Base-by-base conservation (phyloP, 495 filamentous ascomycete genomes). In the Hyphodiscus hymeniophilus region DNA sequence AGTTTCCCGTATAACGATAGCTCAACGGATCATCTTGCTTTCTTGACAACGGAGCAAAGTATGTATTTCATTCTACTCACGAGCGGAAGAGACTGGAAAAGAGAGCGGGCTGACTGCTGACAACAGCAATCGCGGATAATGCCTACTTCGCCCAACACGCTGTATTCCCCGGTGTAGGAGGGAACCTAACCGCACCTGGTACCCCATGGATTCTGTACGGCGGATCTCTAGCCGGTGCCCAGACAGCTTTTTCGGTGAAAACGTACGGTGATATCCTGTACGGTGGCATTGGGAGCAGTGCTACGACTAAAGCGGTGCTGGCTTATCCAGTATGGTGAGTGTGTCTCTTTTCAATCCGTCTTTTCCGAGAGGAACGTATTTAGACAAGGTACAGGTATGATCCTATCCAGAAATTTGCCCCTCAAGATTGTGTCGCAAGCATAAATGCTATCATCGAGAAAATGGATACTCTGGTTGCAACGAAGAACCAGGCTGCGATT, bases 191-290 rank as follows among this genome's bases (percentile, higher is more conserved):
- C 7, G 64, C 66, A 1, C 69, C 67, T 2, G 46, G 36, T 4
- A 68, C 65, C 30, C 66, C 68, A 0, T 70, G 66, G 66, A 67
- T 70, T 38, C 48, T 72, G 30, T 72, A 72, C 40, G 66, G 67
- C 3, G 66, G 69, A 23, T 70, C 65, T 52, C 53, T 71, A 4
- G 69, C 67, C 5, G 67, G 65, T 4, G 62, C 57, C 4, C 66
- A 70, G 51, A 71, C 68, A 2, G 66, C 69, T 7, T 60, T 65
- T 33, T 62, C 67, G 4, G 34, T 70, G n/a, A 66, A 68, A 34
- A 56, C 55, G 28, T 62, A 70, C 42, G 67, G 64, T 13, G 63
- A 65, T 36, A 45, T 69, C 20, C 60, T 72, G 39, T 72, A 63
- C 30, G 68, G 63, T n/a, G 68, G 68, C 11, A 69, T 72, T 46